Evolutionary conservation across 164 flowering plant genomes (phyloP).

Genomic region (Sextonia rubra): DNA sequence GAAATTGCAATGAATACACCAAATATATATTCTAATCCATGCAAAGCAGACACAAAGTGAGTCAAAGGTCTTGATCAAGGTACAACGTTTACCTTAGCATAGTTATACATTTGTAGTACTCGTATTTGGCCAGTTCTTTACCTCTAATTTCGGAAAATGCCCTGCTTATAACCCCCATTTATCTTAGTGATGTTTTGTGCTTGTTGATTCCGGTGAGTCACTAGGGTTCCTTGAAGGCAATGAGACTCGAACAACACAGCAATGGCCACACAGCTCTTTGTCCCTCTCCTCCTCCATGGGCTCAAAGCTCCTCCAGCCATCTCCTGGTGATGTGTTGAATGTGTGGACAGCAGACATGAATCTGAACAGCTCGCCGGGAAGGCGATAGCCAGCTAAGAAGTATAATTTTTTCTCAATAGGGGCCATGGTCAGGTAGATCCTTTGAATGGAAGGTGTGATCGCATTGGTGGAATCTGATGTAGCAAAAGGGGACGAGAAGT

Average conservation of each 20-base stretch:
- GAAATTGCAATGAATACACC: too few species aligned
- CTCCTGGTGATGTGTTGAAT: constrained; percentile 42
- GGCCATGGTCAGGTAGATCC: constrained; percentile 52
- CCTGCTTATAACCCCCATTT: too few species aligned
- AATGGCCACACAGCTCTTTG: constrained; percentile 52
- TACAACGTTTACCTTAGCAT: too few species aligned
- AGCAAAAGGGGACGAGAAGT: constrained; percentile 22
- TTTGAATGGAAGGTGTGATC: constrained; percentile 8
- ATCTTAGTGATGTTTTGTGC: background rate
- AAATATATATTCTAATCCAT: background rate
- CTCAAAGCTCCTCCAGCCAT: constrained; percentile 55
- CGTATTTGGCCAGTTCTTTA: too few species aligned
- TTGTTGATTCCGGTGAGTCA: background rate
- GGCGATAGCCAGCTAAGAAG: constrained; percentile 49
- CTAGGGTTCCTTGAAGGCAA: background rate
- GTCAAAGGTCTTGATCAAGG: too few species aligned
- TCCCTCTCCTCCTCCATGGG: constrained; percentile 41
- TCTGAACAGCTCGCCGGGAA: constrained; percentile 19
- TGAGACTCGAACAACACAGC: constrained; percentile 42
- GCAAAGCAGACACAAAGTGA: constrained; percentile 76
- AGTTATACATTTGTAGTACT: too few species aligned
- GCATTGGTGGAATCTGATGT: constrained; percentile 3
- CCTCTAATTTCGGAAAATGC: too few species aligned
- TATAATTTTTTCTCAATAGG: constrained; percentile 44
- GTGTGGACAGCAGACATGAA: constrained; percentile 36